A percentile compares a stretch with the other conserved stretches of the same genome.
Conservation (phyloP, 176 grass and related monocot species). For the Zoysia pacifica region DNA sequence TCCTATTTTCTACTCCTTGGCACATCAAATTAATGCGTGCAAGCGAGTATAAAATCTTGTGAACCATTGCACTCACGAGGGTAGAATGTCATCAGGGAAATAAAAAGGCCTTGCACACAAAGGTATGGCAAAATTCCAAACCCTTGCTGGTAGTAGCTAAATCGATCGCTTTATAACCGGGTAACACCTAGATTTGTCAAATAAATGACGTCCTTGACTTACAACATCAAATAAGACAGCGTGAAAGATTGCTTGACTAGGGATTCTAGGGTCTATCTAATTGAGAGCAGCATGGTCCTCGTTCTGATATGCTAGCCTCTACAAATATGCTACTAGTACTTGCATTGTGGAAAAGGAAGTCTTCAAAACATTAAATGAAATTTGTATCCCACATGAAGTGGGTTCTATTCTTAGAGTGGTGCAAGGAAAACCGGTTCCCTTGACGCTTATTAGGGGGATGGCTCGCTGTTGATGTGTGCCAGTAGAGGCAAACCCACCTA, state of each 20-base stretch:
- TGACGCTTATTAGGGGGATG: no score
- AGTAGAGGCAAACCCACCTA: no score
- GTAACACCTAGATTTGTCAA: not conserved
- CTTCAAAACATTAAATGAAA: no score
- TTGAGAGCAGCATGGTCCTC: not conserved
- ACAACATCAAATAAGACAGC: not conserved
- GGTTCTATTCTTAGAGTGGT: no score
- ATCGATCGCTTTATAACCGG: not conserved
- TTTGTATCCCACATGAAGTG: no score
- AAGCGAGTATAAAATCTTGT: not conserved
- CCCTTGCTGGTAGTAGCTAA: not conserved
- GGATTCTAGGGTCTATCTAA: conserved; percentile 11
- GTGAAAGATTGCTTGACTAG: not conserved
- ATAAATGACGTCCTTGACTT: not conserved
- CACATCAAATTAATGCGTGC: not conserved
- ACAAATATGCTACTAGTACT: not conserved
- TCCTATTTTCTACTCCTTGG: not conserved
- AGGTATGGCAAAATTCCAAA: not conserved
- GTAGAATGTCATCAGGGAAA: no score
- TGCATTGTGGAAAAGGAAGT: no score
- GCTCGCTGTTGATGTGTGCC: no score
- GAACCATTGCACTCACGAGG: not conserved
- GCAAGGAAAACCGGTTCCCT: no score
- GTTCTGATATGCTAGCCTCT: not conserved
- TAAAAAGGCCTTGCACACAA: not conserved